Base-by-base conservation (phyloP, 768 basidiomycete species). In the Podaxis mareebaensis region DNA sequence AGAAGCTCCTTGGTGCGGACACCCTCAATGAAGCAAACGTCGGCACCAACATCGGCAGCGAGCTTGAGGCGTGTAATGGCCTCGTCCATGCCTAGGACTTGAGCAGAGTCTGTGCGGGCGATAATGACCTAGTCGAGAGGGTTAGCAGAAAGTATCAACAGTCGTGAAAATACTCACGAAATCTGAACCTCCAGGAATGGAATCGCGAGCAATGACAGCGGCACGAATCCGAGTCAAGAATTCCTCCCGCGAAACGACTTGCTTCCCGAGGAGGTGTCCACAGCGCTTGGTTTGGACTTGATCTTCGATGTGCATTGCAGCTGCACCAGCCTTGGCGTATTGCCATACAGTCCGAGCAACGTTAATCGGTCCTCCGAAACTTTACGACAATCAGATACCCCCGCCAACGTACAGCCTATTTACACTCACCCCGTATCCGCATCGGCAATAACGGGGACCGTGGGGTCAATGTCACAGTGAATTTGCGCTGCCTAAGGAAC, bases 211-310 rank as follows among this genome's bases (percentile, higher is more conserved):
- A 51, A 86, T 82, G 52, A 91, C 89, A 3, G 91, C 91, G 12
- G 91, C 90, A 46, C 90, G 87, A 67, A 92, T 87, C 44, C 90
- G 86, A 10, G 85, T 88, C 30, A 90, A 56, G 65, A 89, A 89
- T 69, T 90, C 91, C 69, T 92, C 90, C 1, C 89, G 83, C 5
- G 89, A 90, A 39, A 92, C 90, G 48, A 92, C 89, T 71, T 91
- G 89, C 74, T 93, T 93, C 53, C 91, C 91, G 71, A 90, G 80
- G 49, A 92, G 76, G 71, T 92, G 91, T 0, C 91, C 90, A 64
- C 90, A 92, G 60, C 90, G 84, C 73, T 92, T 92, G 1, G 89
- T 91, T 71, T 91, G 91, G 0, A 91, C 89, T 74, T 92, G 90
- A 69, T 91, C 90, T 73, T 92, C 90, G 42, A 92, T 91, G 71